phyloP scores from a whole-genome alignment of 2,329 filamentous ascomycete species.

The Erysiphe pulchra region DNA sequence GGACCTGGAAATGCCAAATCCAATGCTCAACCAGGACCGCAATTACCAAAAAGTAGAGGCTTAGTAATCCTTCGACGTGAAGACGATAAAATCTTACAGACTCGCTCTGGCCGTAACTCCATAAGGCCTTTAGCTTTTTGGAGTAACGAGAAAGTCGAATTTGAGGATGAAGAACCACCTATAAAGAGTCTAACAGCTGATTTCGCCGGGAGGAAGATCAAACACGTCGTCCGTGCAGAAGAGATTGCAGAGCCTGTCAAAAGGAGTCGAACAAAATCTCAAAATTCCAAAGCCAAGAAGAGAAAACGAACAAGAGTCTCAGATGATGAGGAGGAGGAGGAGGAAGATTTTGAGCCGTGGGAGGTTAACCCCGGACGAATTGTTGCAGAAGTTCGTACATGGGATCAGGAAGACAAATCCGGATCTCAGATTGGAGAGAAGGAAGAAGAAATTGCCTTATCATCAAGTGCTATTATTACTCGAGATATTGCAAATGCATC shows the following conservation, averaged over 20 bases:
- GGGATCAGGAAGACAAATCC: slow-evolving; percentile 33
- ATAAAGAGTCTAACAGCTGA: slow-evolving; percentile 23
- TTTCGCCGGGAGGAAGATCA: slow-evolving; percentile 43
- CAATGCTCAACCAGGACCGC: slow-evolving; percentile 9
- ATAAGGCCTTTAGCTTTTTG: slow-evolving; percentile 63
- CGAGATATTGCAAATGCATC: slow-evolving; percentile 34
- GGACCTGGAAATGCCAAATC: not conserved
- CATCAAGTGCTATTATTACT: slow-evolving; percentile 24
- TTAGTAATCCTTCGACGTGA: slow-evolving; percentile 24
- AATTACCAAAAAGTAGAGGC: slow-evolving; percentile 19
- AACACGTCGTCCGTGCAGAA: slow-evolving; percentile 53
- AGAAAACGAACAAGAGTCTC: too few relatives aligned
- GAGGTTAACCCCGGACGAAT: slow-evolving; percentile 40
- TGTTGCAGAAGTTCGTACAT: slow-evolving; percentile 34
- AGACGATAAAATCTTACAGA: slow-evolving; percentile 22
- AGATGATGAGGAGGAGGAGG: slow-evolving; percentile 5
- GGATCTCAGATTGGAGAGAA: slow-evolving; percentile 27
- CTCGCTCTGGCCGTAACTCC: slow-evolving; percentile 54
- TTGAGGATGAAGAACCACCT: slow-evolving; percentile 24
- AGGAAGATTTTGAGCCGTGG: slow-evolving; percentile 35
- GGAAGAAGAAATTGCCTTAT: slow-evolving; percentile 26
- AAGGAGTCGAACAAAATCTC: slow-evolving; percentile 7
- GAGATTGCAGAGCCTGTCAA: slow-evolving; percentile 20
- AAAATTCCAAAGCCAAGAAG: slow-evolving; percentile 10
- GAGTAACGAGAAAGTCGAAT: slow-evolving; percentile 59